These are phyloP conservation scores for Leccinum pachyderme DNA, from an alignment of 1,284 basidiomycete genomes.

Conservation along the genomic window DNA sequence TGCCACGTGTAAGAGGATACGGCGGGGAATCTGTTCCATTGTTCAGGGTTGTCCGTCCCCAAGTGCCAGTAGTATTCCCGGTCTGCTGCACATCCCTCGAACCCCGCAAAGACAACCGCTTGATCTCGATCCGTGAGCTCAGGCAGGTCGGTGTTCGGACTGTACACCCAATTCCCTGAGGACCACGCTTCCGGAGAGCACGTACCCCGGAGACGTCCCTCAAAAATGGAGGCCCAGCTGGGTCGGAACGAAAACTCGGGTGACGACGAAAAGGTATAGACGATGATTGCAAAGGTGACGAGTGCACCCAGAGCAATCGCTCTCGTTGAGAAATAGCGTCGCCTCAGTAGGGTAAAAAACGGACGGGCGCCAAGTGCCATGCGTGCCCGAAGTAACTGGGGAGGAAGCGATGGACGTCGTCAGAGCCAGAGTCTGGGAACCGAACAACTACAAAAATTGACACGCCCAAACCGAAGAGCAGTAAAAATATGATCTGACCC, in stretches of 20 bases:
- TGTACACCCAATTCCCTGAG: constrained; percentile 42
- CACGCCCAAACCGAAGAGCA: not conserved
- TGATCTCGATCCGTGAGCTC: constrained; percentile 41
- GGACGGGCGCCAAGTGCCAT: constrained; percentile 10
- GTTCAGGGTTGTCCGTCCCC: constrained; percentile 44
- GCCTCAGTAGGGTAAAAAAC: constrained; percentile 19
- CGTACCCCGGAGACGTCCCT: constrained; percentile 21
- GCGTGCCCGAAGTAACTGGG: not conserved
- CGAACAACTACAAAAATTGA: not conserved
- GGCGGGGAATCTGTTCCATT: constrained; percentile 50
- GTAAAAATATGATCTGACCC: constrained; percentile 44
- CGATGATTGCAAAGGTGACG: constrained; percentile 18
- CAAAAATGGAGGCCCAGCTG: constrained; percentile 27
- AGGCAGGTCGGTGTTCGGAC: constrained; percentile 35
- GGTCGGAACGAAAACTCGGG: constrained; percentile 13
- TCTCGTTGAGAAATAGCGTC: constrained; percentile 23
- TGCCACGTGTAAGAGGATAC: constrained; percentile 53
- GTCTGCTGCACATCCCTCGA: constrained; percentile 58
- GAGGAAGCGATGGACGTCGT: no score
- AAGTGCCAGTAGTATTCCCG: constrained; percentile 64
- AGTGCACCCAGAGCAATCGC: constrained; percentile 23
- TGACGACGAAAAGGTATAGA: constrained; percentile 27
- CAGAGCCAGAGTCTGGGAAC: not conserved
- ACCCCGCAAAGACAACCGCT: constrained; percentile 49
- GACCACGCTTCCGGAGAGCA: constrained; percentile 47